Base-by-base conservation (phyloP, 129 eudicot species). In the Chrysanthemum makinoi region DNA sequence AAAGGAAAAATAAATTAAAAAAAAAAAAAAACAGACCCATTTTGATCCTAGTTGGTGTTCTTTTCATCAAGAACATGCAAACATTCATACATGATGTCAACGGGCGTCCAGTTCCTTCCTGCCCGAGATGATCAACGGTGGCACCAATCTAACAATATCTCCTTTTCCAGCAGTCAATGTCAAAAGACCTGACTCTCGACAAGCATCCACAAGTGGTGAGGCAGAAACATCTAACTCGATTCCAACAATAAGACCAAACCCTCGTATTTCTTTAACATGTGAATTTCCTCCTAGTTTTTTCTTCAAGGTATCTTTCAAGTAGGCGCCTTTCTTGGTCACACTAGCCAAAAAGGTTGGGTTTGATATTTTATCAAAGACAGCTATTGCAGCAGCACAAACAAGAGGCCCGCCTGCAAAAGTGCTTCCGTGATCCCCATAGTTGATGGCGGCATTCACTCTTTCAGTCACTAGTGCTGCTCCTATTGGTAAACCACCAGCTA, bases 401-500 rank as follows among this genome's bases (percentile, higher is more conserved):
- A 94, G 93, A 20, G 96, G 98, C 43, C 83, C 87, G 39, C 96
- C 97, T 13, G 98, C 98, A 81, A 94, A 94, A 4, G 95, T 89
- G 89, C 91, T 89, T 51, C 98, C 98, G 56, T 94, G 98, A 66
- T 94, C 97, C 55, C 98, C 98, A 26, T 17, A 64, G 10, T 61
- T 84, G 18, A 94, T 82, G 55, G 96, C 80, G 10, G 80, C 35
- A 17, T 90, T 82, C 49, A 94, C 97, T 72, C 77, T 80, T 74
- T 94, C 89, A 0, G 87, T 87, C 20, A 89, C 84, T 30, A 94
- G 78, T 6, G 88, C 89, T 18, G 97, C 97, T 48, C 98, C 97
- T 15, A 94, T 89, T 22, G 97, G 96, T 10, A 94, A 83, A 67
- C 98, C 93, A 53, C 98, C 98, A 6, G 98, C 98, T 6, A 94